Conservation (phyloP, 2,329 filamentous ascomycete species). For the Trichophyton verrucosum region DNA sequence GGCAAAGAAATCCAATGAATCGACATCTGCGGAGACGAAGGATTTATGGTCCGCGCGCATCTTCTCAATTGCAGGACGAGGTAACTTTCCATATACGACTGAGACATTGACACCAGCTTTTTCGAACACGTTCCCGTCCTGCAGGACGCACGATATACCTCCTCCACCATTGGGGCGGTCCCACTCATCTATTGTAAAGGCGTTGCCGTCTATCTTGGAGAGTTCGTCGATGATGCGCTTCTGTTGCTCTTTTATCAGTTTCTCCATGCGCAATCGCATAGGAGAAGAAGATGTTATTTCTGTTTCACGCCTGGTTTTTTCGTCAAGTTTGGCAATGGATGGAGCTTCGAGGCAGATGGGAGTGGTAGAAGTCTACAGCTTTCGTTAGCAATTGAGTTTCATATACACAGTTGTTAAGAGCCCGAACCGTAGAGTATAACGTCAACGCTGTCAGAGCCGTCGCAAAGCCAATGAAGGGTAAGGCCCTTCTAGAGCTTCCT, state of each 20-base stretch:
- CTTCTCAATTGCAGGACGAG: conserved; percentile 73
- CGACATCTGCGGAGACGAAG: conserved; percentile 59
- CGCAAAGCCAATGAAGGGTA: background rate
- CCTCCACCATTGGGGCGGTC: conserved; percentile 76
- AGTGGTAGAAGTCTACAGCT: background rate
- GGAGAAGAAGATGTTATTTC: conserved; percentile 66
- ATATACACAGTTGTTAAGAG: background rate
- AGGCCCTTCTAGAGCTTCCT: background rate
- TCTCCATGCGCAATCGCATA: conserved; percentile 96
- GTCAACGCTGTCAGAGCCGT: conserved; percentile 3
- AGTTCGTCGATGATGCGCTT: conserved; percentile 73
- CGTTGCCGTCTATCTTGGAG: conserved; percentile 67
- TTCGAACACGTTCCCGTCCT: conserved; percentile 94
- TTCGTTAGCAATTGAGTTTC: conserved; percentile 1
- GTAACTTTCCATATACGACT: conserved; percentile 84
- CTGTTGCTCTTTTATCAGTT: conserved; percentile 88
- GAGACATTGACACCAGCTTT: conserved; percentile 94
- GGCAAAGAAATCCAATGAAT: conserved; percentile 88
- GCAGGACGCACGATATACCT: conserved; percentile 85
- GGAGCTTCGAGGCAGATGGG: conserved; percentile 23
- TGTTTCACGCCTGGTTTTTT: conserved; percentile 63
- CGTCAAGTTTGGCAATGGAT: conserved; percentile 74
- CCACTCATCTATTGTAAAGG: conserved; percentile 80
- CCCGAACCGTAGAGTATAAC: background rate
- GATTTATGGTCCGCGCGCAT: conserved; percentile 95